Percentiles rank a stretch among this genome's conserved stretches.
These are phyloP conservation scores for Oryza australiensis DNA, from an alignment of 176 grass and related monocot genomes.

Conservation along the genomic window DNA sequence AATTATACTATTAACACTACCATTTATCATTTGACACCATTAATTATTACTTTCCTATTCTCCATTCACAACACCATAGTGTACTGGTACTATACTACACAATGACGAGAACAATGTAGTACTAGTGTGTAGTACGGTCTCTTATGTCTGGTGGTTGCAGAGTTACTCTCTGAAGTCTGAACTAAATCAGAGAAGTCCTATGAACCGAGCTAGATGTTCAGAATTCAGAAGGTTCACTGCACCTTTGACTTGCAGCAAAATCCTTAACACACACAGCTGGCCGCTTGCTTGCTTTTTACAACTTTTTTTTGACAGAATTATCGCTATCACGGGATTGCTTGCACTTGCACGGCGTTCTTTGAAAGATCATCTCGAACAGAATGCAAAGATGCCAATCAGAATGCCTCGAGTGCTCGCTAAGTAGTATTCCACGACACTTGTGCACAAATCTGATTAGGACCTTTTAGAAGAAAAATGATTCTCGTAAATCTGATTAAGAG, in stretches of 20 bases:
- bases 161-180: neutral
- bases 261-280: neutral
- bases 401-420: neutral
- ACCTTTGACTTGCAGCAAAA: neutral
- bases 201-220: neutral
- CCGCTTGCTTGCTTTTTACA: neutral
- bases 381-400: neutral
- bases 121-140: too few species aligned
- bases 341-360: neutral
- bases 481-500: neutral
- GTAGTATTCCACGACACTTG: neutral
- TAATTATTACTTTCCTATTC: too few species aligned
- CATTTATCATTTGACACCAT: neutral
- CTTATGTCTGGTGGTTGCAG: neutral
- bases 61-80: neutral
- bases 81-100: neutral
- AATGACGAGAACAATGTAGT: neutral
- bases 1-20: too few species aligned
- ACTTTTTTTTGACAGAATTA: neutral
- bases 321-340: neutral
- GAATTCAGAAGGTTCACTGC: neutral
- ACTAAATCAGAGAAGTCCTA: neutral
- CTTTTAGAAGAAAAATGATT: neutral
- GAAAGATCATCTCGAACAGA: conserved; percentile 9
- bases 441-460: neutral